Evolutionary conservation across 164 flowering plant genomes (phyloP), one percentile per base, ranked within the genome.

Genomic region (Platanus orientalis): DNA sequence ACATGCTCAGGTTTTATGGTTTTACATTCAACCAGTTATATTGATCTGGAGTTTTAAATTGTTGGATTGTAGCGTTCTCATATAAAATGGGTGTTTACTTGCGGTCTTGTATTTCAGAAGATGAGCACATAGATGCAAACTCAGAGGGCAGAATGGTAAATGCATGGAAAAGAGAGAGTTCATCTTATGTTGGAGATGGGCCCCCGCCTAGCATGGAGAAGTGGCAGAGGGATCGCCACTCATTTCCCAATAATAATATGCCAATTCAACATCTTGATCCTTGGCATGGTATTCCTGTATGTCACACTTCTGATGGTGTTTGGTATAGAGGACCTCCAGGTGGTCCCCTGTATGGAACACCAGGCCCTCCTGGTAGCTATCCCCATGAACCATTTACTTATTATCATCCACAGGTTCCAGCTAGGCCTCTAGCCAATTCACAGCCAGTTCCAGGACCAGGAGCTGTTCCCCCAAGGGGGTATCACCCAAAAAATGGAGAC

Each of bases 271-370:
- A 80, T 59, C 87, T 76, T 79, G 90, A 79, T 20, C 77, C 82
- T 52, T 92, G 96, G 97, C 94, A 74, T 70, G 94, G 87, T 65
- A 54, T 76, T 58, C 84, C 90, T 36, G 66, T 81, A 25, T 78
- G 78, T 60, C 81, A 74, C 64, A 70, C 82, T 68, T 89, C 84
- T 39, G 81, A 81, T 75, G 96, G 89, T 49, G 83, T 78, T 69
- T 95, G 97, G 99, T 89, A 70, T 60, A 72, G 97, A 76, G 75
- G 87, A 53, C 96, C 88, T 60, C 81, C 86, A 30, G 83, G 77
- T 53, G 92, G 81, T 56, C 89, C 84, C 57, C 87, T 90, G 9
- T 95, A 77, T 81, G 90, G 88, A 27, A 56, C 76, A 17, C 83
- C 87, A 10, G 84, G 77, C 52, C 75, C 71, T 72, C 91, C 88